These are phyloP conservation scores for Pythium biforme DNA, from an alignment of 352 stramenopile species.

Conservation along the genomic window DNA sequence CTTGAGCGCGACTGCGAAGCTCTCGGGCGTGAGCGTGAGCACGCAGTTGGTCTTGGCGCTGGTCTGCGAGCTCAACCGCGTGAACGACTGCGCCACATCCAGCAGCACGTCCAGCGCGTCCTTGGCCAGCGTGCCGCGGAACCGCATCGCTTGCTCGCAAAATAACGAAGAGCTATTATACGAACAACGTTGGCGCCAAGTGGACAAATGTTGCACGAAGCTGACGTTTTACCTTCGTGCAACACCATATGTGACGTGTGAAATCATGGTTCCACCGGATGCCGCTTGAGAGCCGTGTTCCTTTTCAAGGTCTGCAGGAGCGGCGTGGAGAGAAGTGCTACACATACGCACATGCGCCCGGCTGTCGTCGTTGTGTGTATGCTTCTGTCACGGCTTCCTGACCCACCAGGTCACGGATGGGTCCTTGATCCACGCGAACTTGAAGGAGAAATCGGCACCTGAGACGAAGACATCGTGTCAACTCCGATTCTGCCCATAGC, in stretches of 20 bases:
- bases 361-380: no score
- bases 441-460: slow-evolving; percentile 31
- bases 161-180: background rate
- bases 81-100: slow-evolving; percentile 72
- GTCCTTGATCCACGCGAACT: slow-evolving; percentile 23
- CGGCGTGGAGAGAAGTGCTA: no score
- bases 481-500: no score
- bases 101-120: slow-evolving; percentile 76
- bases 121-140: slow-evolving; percentile 74
- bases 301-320: no score
- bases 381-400: background rate
- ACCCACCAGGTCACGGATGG: slow-evolving; percentile 14
- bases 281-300: no score
- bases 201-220: no score
- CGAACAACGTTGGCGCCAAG: background rate
- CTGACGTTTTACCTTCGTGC: no score
- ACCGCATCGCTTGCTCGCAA: slow-evolving; percentile 62
- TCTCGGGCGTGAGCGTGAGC: slow-evolving; percentile 68
- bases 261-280: no score
- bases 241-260: background rate
- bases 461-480: no score
- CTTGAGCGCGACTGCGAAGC: slow-evolving; percentile 64
- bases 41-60: slow-evolving; percentile 65
- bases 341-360: no score
- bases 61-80: slow-evolving; percentile 52